Evolutionary conservation across 2,329 filamentous ascomycete genomes (phyloP).

Genomic region (Fusarium xyrophilum): DNA sequence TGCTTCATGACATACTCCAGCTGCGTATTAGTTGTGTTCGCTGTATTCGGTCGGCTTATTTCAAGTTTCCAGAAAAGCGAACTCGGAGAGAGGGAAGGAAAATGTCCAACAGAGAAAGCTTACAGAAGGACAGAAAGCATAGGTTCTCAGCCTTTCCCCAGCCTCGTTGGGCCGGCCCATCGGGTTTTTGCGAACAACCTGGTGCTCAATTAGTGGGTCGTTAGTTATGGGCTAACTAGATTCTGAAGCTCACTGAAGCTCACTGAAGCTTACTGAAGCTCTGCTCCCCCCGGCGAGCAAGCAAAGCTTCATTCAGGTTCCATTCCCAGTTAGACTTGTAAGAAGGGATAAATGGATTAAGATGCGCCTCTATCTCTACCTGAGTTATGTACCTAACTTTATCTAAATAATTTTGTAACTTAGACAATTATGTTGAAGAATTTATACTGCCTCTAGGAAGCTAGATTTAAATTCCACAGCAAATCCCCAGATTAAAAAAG

Average conservation of each 20-base stretch:
- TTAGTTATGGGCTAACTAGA: constrained; percentile 10
- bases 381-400: not conserved
- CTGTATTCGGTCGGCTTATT: not conserved
- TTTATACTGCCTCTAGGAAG: not conserved
- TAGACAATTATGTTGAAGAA: not conserved
- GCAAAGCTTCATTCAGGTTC: not conserved
- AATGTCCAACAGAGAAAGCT: constrained; percentile 1
- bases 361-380: not conserved
- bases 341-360: not conserved
- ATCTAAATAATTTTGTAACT: not conserved
- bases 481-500: not conserved
- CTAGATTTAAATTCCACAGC: not conserved
- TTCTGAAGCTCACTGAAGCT: constrained; percentile 8
- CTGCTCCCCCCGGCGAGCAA: not conserved
- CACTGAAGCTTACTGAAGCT: no score
- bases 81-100: not conserved
- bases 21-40: not conserved
- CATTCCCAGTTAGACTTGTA: not conserved
- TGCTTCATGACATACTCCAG: constrained; percentile 34
- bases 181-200: constrained; percentile 15
- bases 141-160: constrained; percentile 40
- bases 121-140: not conserved
- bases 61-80: not conserved
- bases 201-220: constrained; percentile 10
- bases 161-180: constrained; percentile 33